Conservation (phyloP, 2,329 filamentous ascomycete species). For the Dothistroma pini region DNA sequence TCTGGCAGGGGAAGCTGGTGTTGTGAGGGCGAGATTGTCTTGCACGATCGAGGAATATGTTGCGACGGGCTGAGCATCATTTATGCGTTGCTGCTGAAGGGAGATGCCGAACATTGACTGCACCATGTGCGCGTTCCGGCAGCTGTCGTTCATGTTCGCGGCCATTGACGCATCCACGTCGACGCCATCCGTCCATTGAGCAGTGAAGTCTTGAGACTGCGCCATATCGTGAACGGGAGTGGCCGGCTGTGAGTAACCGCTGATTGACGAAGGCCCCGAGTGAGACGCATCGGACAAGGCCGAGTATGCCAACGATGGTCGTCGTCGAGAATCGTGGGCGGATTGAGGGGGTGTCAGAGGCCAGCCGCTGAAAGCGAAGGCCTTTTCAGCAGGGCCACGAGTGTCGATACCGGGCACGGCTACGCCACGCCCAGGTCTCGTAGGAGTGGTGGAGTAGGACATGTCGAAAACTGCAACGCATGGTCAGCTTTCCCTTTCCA, state of each 20-base stretch:
- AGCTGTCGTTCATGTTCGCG: slow-evolving; percentile 6
- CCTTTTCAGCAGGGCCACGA: slow-evolving; percentile 13
- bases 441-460: slow-evolving; percentile 26
- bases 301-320: slow-evolving; percentile 27
- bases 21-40: slow-evolving; percentile 1
- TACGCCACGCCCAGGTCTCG: slow-evolving; percentile 24
- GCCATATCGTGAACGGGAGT: slow-evolving; percentile 23
- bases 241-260: slow-evolving; percentile 25
- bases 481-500: slow-evolving; percentile 6
- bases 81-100: slow-evolving; percentile 6
- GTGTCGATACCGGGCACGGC: slow-evolving; percentile 29
- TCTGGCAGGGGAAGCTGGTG: slow-evolving; percentile 9
- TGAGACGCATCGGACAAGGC: slow-evolving; percentile 21
- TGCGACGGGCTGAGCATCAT: background rate
- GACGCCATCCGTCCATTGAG: slow-evolving; percentile 19
- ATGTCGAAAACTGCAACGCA: slow-evolving; percentile 23
- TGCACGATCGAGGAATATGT: background rate
- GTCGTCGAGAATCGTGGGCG: slow-evolving; percentile 27
- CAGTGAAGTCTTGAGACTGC: slow-evolving; percentile 8
- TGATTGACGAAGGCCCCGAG: slow-evolving; percentile 22
- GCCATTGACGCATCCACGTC: slow-evolving; percentile 12
- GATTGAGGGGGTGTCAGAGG: slow-evolving; percentile 30
- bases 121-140: slow-evolving; percentile 7
- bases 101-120: slow-evolving; percentile 12
- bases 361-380: slow-evolving; percentile 19